Base-by-base conservation (phyloP, 331 rosid genomes). In the Pyracantha coccinea region DNA sequence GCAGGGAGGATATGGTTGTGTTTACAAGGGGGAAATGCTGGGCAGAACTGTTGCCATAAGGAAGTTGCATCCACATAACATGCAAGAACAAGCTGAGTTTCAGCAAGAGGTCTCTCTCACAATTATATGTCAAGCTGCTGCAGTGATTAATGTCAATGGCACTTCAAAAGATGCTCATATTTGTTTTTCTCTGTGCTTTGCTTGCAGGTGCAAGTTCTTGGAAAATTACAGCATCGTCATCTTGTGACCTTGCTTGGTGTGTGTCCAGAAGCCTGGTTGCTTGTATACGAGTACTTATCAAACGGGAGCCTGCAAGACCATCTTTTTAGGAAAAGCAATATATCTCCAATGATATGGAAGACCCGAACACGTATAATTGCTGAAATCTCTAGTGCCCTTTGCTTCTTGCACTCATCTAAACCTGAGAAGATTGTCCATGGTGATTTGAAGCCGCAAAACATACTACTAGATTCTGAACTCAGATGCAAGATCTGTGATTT, bases 11-110 rank as follows among this genome's bases (percentile, higher is more conserved):
- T 85, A 73, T 65, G 91, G 98, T 80, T 82, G 77, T 76, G 82
- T 93, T 81, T 93, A 88, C 76, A 93, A 91, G 77, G 97, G 98
- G 79, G 98, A 93, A 84, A 76, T 93, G 92, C 59, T 86, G 84
- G 97, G 97, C 17, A 88, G 90, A 82, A 93, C 98, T 69, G 92
- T 91, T 66, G 89, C 89, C 50, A 84, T 91, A 75, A 89, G 81
- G 83, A 93, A 84, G 90, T 80, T 93, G 63, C 86, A 86, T 74
- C 85, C 87, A 33, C 82, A 85, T 78, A 85, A 81, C 78, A 71
- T 81, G 85, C 92, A 91, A 73, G 92, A 89, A 75, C 91, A 93
- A 21, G 75, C 89, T 4, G 93, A 86, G 80, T 93, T 93, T 80
- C 92, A 85, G 77, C 92, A 80, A 79, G 97, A 93, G 97, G 98